Percentiles rank a stretch among this genome's conserved stretches.
Conservation (phyloP, 306 rosid genomes). For the Gastrolobium bilobum region DNA sequence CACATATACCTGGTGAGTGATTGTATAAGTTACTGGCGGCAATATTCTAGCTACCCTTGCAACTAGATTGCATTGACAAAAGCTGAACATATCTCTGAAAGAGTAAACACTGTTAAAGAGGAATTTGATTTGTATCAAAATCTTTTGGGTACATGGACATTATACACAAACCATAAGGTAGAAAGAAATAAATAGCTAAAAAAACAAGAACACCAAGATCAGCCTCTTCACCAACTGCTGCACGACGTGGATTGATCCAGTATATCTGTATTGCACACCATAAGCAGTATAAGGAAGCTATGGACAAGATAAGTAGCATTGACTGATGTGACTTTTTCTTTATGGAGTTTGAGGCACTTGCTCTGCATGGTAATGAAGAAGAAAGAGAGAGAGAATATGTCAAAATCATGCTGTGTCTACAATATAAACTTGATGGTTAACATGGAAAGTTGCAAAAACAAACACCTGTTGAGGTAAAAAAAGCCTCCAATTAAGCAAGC, state of each 20-base stretch:
- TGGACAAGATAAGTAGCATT: slow-evolving; percentile 56
- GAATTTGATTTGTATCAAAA: slow-evolving; percentile 62
- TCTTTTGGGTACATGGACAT: slow-evolving; percentile 68
- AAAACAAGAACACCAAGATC: slow-evolving; percentile 90
- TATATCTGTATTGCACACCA: slow-evolving; percentile 87
- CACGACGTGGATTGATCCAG: slow-evolving; percentile 70
- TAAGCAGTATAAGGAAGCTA: slow-evolving; percentile 74
- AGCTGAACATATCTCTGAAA: not conserved
- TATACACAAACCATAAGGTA: slow-evolving; percentile 77
- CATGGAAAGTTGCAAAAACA: slow-evolving; percentile 16
- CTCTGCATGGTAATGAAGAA: slow-evolving; percentile 59
- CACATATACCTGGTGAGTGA: slow-evolving; percentile 1
- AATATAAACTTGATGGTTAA: slow-evolving; percentile 28
- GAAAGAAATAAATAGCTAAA: slow-evolving; percentile 66
- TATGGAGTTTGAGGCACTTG: slow-evolving; percentile 57
- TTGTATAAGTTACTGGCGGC: not conserved
- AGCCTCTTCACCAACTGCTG: slow-evolving; percentile 95
- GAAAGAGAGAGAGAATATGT: slow-evolving; percentile 13
- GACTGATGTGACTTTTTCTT: slow-evolving; percentile 67
- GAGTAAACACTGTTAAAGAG: slow-evolving; percentile 50
- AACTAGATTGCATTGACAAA: slow-evolving; percentile 14
- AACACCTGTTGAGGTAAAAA: slow-evolving; percentile 80
- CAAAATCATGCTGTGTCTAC: slow-evolving; percentile 27
- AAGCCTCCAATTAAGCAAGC: slow-evolving; percentile 73
- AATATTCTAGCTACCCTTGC: slow-evolving; percentile 2